A percentile compares a stretch with the other conserved stretches of the same genome.
Evolutionary conservation across 768 basidiomycete species (phyloP).

Genomic region (Boletus rubropictus): DNA sequence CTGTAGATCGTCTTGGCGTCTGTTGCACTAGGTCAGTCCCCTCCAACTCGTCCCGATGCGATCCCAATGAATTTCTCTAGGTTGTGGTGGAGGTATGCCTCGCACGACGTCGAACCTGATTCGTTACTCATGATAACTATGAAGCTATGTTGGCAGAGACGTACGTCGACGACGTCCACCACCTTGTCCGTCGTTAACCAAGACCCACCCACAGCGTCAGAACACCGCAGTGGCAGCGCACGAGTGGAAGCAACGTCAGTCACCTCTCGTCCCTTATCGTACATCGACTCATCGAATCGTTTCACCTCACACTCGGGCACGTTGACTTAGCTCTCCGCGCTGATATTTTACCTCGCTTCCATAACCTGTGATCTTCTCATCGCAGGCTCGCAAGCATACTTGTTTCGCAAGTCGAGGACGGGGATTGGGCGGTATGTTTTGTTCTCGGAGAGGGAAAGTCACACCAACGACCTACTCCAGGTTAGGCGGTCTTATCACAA

Average conservation of each 20-base stretch:
- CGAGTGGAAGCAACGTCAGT: conserved; percentile 30
- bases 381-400: conserved; percentile 30
- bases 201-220: conserved; percentile 13
- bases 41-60: background rate
- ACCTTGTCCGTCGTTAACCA: background rate
- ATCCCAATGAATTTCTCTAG: conserved; percentile 7
- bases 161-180: conserved; percentile 8
- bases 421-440: conserved; percentile 25
- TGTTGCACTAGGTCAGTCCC: conserved; percentile 23
- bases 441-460: background rate
- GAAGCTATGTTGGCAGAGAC: conserved; percentile 31
- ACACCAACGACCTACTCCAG: conserved; percentile 8
- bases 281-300: background rate
- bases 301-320: background rate
- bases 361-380: conserved; percentile 32
- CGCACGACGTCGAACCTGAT: background rate
- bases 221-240: conserved; percentile 31
- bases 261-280: background rate
- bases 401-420: conserved; percentile 29
- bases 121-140: conserved; percentile 1
- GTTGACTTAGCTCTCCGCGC: conserved; percentile 24
- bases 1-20: conserved; percentile 25
- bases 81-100: conserved; percentile 26
- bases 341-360: conserved; percentile 31
- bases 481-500: conserved; percentile 31